A percentile compares a stretch with the other conserved stretches of the same genome.
These are phyloP conservation scores for Phragmites australis DNA, from an alignment of 176 grass and related monocot species.

Conservation along the genomic window DNA sequence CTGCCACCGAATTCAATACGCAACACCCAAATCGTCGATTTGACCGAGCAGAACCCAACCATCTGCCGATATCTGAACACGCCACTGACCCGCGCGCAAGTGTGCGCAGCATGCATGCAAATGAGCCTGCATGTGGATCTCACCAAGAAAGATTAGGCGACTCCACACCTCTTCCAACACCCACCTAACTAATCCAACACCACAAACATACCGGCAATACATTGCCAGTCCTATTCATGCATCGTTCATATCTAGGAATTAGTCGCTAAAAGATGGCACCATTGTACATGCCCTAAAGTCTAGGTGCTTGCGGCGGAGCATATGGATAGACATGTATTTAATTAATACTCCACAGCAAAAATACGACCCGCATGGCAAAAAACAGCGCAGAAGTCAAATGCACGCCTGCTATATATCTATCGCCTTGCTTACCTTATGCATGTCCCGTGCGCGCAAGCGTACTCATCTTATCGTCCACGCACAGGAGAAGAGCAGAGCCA, in stretches of 20 bases:
- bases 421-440: not conserved
- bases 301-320: too few species aligned
- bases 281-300: too few species aligned
- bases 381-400: constrained; percentile 22
- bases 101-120: not conserved
- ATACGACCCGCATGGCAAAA: not conserved
- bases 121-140: not conserved
- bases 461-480: not conserved
- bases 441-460: not conserved
- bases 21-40: not conserved
- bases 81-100: not conserved
- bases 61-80: not conserved
- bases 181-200: too few species aligned
- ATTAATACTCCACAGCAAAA: constrained; percentile 6
- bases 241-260: too few species aligned
- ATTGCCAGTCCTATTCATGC: not conserved
- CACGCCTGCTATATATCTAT: not conserved
- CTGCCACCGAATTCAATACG: not conserved
- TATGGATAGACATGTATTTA: not conserved
- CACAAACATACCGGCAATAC: constrained; percentile 8
- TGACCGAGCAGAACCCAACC: not conserved
- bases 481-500: constrained; percentile 8
- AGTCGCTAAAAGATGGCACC: too few species aligned
- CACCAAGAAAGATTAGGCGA: constrained; percentile 13
- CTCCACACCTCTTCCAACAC: too few species aligned